phyloP scores from a whole-genome alignment of 192 early-diverging fungal species.

The Helicostylum pulchrum region DNA sequence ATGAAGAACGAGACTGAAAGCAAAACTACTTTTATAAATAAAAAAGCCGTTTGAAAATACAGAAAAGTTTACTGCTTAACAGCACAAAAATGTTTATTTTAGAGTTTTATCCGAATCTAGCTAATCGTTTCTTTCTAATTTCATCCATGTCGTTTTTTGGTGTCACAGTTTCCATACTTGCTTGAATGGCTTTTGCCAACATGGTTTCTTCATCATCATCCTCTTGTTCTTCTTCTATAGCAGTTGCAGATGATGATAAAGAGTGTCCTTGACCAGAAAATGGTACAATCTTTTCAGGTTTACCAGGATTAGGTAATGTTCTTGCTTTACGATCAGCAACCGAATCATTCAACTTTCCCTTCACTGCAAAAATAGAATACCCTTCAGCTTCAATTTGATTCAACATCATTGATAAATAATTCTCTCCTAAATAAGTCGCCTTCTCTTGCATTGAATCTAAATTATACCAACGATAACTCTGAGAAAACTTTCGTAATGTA shows the following conservation, averaged over 20 bases:
- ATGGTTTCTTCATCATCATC: slow-evolving; percentile 8
- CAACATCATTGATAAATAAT: slow-evolving; percentile 57
- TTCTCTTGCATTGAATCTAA: slow-evolving; percentile 54
- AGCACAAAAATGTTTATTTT: neutral
- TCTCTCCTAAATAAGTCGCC: slow-evolving; percentile 64
- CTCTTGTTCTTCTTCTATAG: neutral
- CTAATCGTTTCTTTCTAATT: slow-evolving; percentile 28
- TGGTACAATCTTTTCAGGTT: neutral
- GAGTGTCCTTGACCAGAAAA: slow-evolving; percentile 23
- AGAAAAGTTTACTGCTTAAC: too few species aligned
- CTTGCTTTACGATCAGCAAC: slow-evolving; percentile 18
- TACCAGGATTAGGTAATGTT: slow-evolving; percentile 9
- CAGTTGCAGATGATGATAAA: neutral
- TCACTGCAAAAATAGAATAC: slow-evolving; percentile 32
- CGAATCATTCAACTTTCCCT: slow-evolving; percentile 13
- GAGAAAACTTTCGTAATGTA: slow-evolving; percentile 66
- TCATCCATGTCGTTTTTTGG: slow-evolving; percentile 19
- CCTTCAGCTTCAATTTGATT: slow-evolving; percentile 46
- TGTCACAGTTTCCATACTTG: slow-evolving; percentile 15
- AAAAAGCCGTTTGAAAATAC: too few species aligned
- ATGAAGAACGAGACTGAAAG: too few species aligned
- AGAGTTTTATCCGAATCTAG: slow-evolving; percentile 24
- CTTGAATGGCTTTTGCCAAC: slow-evolving; percentile 21
- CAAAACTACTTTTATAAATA: too few species aligned
- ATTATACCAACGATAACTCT: slow-evolving; percentile 72